A percentile compares a stretch with the other conserved stretches of the same genome.
Evolutionary conservation across 1,284 basidiomycete species (phyloP).

Genomic region (Ceratobasidium sp.): DNA sequence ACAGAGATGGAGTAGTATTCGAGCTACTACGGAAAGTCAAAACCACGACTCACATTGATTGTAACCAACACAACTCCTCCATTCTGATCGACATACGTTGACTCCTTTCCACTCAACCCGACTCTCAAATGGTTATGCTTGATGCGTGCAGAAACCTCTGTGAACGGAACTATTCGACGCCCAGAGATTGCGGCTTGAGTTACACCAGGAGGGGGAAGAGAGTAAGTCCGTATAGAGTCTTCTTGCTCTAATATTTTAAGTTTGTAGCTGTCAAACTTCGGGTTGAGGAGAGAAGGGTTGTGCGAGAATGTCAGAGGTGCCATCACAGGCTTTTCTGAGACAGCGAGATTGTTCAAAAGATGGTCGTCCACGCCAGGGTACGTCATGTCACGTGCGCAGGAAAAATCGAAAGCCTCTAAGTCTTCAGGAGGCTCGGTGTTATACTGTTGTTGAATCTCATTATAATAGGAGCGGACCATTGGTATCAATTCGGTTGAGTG

Average conservation of each 20-base stretch:
- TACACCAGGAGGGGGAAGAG: slow-evolving; percentile 61
- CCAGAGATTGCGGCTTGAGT: slow-evolving; percentile 72
- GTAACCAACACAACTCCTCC: slow-evolving; percentile 74
- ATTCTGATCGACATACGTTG: slow-evolving; percentile 77
- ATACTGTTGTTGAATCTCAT: background rate
- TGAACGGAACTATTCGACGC: slow-evolving; percentile 71
- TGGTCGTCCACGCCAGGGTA: background rate
- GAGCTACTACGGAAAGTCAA: slow-evolving; percentile 61
- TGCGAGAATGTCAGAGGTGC: slow-evolving; percentile 51
- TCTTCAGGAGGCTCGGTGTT: background rate
- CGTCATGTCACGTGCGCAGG: background rate
- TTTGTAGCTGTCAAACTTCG: slow-evolving; percentile 87
- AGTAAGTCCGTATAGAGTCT: slow-evolving; percentile 52
- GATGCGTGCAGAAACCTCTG: slow-evolving; percentile 86
- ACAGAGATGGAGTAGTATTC: slow-evolving; percentile 71
- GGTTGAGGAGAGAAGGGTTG: slow-evolving; percentile 71
- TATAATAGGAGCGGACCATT: no score
- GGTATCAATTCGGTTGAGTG: no score
- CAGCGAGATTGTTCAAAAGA: background rate
- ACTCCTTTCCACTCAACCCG: slow-evolving; percentile 61
- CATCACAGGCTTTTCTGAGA: background rate
- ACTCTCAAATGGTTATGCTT: slow-evolving; percentile 84
- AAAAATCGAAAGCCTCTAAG: background rate
- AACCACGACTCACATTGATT: slow-evolving; percentile 66
- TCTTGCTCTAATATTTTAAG: slow-evolving; percentile 57